phyloP scores from a whole-genome alignment of 495 filamentous ascomycete genomes.

The Penicillium subrubescens region DNA sequence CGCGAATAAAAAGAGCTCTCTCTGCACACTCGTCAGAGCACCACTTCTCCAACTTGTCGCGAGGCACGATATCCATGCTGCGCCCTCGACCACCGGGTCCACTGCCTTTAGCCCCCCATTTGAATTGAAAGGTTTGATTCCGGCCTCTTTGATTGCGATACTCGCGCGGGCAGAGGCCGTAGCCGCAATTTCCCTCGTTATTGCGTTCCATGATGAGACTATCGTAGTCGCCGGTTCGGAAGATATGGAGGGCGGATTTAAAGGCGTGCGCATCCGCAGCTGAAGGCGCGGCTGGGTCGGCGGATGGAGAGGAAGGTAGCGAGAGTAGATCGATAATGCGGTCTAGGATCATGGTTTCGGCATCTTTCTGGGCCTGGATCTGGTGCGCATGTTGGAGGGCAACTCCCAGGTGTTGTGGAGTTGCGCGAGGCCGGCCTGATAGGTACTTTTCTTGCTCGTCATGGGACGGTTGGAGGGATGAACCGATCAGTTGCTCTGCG shows the following conservation, averaged over 20 bases:
- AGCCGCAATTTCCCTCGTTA: slow-evolving; percentile 76
- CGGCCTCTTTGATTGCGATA: slow-evolving; percentile 47
- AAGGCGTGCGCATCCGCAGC: slow-evolving; percentile 57
- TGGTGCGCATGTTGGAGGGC: slow-evolving; percentile 79
- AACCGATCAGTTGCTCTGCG: slow-evolving; percentile 27
- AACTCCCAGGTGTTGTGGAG: slow-evolving; percentile 58
- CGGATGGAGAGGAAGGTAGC: slow-evolving; percentile 51
- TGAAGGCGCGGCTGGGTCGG: slow-evolving; percentile 61
- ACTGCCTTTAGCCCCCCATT: slow-evolving; percentile 50
- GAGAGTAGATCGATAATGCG: slow-evolving; percentile 68
- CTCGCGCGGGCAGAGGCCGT: slow-evolving; percentile 68
- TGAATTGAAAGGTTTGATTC: slow-evolving; percentile 49
- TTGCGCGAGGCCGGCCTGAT: slow-evolving; percentile 40
- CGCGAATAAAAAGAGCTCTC: slow-evolving; percentile 78
- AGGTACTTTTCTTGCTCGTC: slow-evolving; percentile 35
- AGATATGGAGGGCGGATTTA: slow-evolving; percentile 61
- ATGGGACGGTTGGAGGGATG: slow-evolving; percentile 30
- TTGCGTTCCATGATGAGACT: slow-evolving; percentile 85
- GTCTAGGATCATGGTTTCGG: slow-evolving; percentile 70
- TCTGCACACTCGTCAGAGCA: slow-evolving; percentile 79
- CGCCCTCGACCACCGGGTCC: slow-evolving; percentile 52
- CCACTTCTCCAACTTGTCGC: slow-evolving; percentile 78
- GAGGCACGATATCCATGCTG: slow-evolving; percentile 61
- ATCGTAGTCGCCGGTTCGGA: slow-evolving; percentile 85
- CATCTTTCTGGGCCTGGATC: slow-evolving; percentile 74